Conservation (phyloP, 352 stramenopile species). For the Phytophthora gonapodyides region DNA sequence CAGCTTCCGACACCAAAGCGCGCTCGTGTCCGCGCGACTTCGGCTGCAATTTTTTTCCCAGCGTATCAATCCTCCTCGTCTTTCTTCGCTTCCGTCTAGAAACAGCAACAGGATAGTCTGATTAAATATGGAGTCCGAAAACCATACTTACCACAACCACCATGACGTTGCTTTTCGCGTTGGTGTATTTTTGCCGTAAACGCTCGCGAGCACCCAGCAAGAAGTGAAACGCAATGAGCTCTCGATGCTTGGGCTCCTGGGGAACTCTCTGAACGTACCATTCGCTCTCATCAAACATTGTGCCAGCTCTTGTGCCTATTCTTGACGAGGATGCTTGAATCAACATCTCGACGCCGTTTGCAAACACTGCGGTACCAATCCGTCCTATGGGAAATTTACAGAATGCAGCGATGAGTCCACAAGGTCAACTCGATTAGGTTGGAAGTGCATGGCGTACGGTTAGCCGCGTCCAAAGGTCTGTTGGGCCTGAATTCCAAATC, state of each 20-base stretch:
- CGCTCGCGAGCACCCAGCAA: too few relatives aligned
- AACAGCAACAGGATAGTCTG: background rate
- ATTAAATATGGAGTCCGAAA: background rate
- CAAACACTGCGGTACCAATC: constrained; percentile 68
- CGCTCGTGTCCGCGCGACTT: constrained; percentile 70
- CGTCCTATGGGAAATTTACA: constrained; percentile 46
- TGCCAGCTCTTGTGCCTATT: constrained; percentile 15
- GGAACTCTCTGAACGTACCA: constrained; percentile 19
- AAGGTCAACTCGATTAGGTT: too few relatives aligned
- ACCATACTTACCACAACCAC: constrained; percentile 54
- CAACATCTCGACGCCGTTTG: constrained; percentile 4
- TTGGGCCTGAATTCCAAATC: too few relatives aligned
- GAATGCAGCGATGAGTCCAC: too few relatives aligned
- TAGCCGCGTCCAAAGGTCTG: too few relatives aligned
- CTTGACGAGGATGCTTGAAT: constrained; percentile 14
- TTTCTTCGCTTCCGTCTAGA: constrained; percentile 70
- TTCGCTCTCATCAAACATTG: constrained; percentile 30
- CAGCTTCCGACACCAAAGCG: constrained; percentile 49
- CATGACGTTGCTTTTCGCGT: constrained; percentile 81
- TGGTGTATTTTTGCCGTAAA: constrained; percentile 76
- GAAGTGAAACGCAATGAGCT: too few relatives aligned
- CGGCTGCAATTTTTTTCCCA: constrained; percentile 60
- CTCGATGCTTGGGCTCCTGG: too few relatives aligned
- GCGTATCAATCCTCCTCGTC: constrained; percentile 56
- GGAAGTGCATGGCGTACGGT: too few relatives aligned